A percentile compares a stretch with the other conserved stretches of the same genome.
phyloP scores from a whole-genome alignment of 305 asterid genomes.

The Withania somnifera region DNA sequence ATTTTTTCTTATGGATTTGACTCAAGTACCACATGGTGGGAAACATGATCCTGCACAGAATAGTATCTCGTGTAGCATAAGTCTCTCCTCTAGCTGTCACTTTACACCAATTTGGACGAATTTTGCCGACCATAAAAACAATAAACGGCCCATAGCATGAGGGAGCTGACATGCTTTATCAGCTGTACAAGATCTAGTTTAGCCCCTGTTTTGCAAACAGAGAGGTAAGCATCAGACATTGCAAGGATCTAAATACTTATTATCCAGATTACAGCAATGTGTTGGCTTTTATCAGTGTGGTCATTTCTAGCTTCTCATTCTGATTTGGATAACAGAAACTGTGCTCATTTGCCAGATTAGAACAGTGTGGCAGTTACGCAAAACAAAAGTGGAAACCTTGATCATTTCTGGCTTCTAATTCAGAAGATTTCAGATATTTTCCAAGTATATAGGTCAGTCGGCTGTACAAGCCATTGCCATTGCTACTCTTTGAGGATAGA shows the following conservation, averaged over 20 bases:
- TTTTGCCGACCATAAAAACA: no score
- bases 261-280: not conserved
- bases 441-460: not conserved
- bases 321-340: not conserved
- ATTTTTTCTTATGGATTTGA: no score
- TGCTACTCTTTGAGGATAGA: not conserved
- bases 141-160: no score
- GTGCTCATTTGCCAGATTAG: no score
- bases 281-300: not conserved
- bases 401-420: not conserved
- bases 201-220: not conserved
- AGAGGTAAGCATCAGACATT: not conserved
- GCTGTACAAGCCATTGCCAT: not conserved
- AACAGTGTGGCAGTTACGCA: not conserved
- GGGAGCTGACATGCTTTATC: no score
- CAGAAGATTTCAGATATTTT: not conserved
- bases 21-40: no score
- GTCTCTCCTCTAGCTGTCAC: no score
- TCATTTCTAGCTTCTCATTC: not conserved
- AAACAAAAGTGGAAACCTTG: not conserved
- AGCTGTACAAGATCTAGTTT: no score
- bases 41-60: no score
- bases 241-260: not conserved
- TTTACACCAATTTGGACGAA: no score
- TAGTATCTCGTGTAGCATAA: no score